These are phyloP conservation scores for Inonotus hispidus DNA, from an alignment of 1,284 basidiomycete species.

Conservation along the genomic window DNA sequence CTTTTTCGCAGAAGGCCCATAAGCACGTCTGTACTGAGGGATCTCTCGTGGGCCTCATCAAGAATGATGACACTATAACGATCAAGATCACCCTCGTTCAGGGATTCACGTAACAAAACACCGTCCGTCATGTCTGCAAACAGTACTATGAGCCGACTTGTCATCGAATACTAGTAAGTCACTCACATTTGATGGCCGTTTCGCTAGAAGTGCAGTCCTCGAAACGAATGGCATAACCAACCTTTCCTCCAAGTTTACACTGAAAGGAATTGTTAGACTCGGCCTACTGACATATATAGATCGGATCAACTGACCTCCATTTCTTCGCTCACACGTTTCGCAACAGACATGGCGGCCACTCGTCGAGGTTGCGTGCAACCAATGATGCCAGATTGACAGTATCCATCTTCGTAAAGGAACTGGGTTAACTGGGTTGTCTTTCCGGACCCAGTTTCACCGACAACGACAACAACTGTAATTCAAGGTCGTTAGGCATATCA, in stretches of 20 bases:
- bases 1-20: conserved; percentile 88
- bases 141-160: no score
- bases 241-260: conserved; percentile 89
- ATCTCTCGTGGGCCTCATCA: conserved; percentile 98
- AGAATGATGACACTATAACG: conserved; percentile 97
- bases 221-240: conserved; percentile 98
- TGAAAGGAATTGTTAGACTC: conserved; percentile 26
- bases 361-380: conserved; percentile 97
- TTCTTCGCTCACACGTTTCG: conserved; percentile 97
- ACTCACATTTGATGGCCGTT: conserved; percentile 89
- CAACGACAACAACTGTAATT: conserved; percentile 80
- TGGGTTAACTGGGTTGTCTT: conserved; percentile 91
- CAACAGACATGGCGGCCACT: conserved; percentile 97
- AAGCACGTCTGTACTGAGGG: conserved; percentile 95
- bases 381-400: conserved; percentile 78
- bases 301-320: conserved; percentile 66
- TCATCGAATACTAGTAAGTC: no score
- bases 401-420: conserved; percentile 76
- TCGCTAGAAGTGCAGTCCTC: conserved; percentile 93
- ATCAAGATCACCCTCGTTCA: conserved; percentile 88
- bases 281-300: neutral
- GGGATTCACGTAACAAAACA: conserved; percentile 95
- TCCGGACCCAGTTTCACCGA: conserved; percentile 96
- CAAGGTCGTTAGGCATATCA: neutral
- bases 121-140: conserved; percentile 99